These are phyloP conservation scores for Nissolia schottii DNA, from an alignment of 306 rosid species.

Conservation along the genomic window DNA sequence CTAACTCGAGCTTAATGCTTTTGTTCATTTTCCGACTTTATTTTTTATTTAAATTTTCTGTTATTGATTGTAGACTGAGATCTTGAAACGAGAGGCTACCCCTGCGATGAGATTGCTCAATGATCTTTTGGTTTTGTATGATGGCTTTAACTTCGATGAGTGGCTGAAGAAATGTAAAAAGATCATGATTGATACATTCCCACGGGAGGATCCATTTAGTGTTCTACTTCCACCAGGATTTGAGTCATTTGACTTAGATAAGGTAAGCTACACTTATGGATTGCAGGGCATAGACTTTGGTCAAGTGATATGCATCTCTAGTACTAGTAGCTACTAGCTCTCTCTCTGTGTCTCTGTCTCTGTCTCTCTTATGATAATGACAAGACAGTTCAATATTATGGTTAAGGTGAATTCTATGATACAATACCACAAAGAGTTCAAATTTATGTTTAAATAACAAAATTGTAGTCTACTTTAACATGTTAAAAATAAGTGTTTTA, in stretches of 20 bases:
- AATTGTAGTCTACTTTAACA: not conserved
- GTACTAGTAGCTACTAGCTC: no score
- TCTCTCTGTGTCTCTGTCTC: not conserved
- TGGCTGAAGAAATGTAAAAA: constrained; percentile 85
- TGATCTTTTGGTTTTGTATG: constrained; percentile 80
- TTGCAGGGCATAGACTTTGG: not conserved
- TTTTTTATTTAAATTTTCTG: not conserved
- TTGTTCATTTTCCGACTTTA: not conserved
- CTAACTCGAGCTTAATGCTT: not conserved
- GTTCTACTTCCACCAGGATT: constrained; percentile 84
- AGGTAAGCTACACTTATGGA: constrained; percentile 43
- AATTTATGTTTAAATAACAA: not conserved
- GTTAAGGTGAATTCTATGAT: not conserved
- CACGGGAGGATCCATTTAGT: constrained; percentile 93
- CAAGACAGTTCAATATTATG: not conserved
- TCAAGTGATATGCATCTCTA: not conserved
- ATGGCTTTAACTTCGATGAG: constrained; percentile 57
- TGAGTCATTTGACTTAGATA: constrained; percentile 59
- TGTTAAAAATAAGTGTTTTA: not conserved
- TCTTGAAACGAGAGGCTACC: constrained; percentile 80
- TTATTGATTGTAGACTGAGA: constrained; percentile 60
- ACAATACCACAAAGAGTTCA: not conserved
- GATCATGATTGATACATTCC: constrained; percentile 65
- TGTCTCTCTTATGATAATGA: not conserved
- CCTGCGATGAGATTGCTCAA: constrained; percentile 92